These are phyloP conservation scores for Trametes maxima DNA, from an alignment of 768 basidiomycete species.

Conservation along the genomic window DNA sequence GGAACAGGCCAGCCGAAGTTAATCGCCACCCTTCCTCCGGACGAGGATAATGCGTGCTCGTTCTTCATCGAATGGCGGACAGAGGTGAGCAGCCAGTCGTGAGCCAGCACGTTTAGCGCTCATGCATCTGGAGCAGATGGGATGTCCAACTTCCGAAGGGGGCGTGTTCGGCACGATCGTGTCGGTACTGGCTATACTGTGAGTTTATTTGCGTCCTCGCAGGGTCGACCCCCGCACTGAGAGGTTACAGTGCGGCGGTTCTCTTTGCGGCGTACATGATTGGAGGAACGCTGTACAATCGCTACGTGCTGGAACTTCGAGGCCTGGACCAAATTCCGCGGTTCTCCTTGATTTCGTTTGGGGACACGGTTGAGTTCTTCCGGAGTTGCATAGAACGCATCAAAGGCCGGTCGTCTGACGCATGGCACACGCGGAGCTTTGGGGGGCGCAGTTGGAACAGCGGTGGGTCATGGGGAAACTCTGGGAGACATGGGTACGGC, in stretches of 20 bases:
- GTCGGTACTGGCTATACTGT: conserved; percentile 61
- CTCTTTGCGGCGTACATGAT: conserved; percentile 66
- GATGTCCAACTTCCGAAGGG: conserved; percentile 69
- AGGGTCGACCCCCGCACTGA: neutral
- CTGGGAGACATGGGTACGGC: conserved; percentile 26
- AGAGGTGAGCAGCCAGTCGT: conserved; percentile 48
- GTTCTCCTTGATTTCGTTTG: conserved; percentile 44
- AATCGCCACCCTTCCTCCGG: conserved; percentile 69
- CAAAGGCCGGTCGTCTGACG: conserved; percentile 24
- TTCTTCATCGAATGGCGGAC: conserved; percentile 87
- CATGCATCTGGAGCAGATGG: conserved; percentile 47
- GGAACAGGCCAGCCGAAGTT: conserved; percentile 51
- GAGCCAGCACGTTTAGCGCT: neutral
- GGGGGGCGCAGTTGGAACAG: conserved; percentile 23
- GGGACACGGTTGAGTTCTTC: conserved; percentile 30
- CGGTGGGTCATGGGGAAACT: conserved; percentile 21
- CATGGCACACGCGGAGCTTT: conserved; percentile 29
- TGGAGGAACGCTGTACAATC: conserved; percentile 75
- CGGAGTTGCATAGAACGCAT: conserved; percentile 27
- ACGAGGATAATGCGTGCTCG: conserved; percentile 68
- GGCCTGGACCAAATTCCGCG: conserved; percentile 77
- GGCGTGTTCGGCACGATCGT: conserved; percentile 54
- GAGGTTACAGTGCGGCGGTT: conserved; percentile 48
- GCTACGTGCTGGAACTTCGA: conserved; percentile 68
- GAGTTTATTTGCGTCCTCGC: conserved; percentile 33